Evolutionary conservation across 176 grass and related monocot species (phyloP).

Genomic region (Dactylis glomerata): DNA sequence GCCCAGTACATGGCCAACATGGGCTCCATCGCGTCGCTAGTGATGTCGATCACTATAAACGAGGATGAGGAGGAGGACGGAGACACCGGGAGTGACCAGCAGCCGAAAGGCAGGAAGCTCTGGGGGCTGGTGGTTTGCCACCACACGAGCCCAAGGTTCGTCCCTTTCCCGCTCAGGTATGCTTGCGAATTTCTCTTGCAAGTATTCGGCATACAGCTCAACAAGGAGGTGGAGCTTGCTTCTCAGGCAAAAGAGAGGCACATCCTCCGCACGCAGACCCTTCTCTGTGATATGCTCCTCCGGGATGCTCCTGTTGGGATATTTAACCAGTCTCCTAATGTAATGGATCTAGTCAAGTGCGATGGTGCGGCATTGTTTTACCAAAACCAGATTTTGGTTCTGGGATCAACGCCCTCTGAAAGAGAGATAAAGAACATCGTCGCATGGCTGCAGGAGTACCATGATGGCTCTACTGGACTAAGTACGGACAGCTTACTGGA

Average conservation of each 20-base stretch:
- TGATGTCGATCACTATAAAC: constrained; percentile 86
- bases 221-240: constrained; percentile 80
- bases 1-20: constrained; percentile 98
- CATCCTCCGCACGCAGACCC: constrained; percentile 78
- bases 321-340: constrained; percentile 85
- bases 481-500: constrained; percentile 90
- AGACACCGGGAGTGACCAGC: constrained; percentile 35
- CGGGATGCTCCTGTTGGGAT: constrained; percentile 85
- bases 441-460: constrained; percentile 68
- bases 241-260: constrained; percentile 87
- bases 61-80: constrained; percentile 68
- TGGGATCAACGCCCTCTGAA: constrained; percentile 58
- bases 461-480: constrained; percentile 83
- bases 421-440: constrained; percentile 72
- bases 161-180: constrained; percentile 91
- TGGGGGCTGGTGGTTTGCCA: constrained; percentile 96
- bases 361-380: constrained; percentile 80
- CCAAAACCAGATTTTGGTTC: constrained; percentile 71
- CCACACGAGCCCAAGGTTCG: constrained; percentile 74
- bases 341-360: constrained; percentile 89
- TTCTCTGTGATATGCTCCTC: constrained; percentile 96
- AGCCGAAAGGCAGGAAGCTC: constrained; percentile 64
- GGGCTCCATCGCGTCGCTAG: constrained; percentile 84
- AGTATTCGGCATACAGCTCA: constrained; percentile 88
- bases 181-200: constrained; percentile 96